Conservation (phyloP, 2,329 filamentous ascomycete species). For the Trichoderma endophyticum region DNA sequence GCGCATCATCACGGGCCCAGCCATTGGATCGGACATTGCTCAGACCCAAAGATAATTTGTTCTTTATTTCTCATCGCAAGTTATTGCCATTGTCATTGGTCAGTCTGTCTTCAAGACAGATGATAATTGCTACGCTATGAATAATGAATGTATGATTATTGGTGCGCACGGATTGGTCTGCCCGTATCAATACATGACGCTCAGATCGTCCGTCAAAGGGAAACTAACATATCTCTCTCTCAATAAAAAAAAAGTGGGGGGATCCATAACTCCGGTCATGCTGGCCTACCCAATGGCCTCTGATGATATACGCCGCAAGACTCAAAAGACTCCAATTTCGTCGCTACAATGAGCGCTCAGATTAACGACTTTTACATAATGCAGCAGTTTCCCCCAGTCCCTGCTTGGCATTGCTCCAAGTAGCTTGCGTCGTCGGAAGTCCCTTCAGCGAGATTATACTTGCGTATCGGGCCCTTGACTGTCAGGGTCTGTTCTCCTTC, state of each 20-base stretch:
- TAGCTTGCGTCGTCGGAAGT: constrained; percentile 74
- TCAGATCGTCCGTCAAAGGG: background rate
- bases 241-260: background rate
- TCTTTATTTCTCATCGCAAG: background rate
- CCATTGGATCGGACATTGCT: background rate
- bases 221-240: background rate
- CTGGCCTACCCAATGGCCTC: background rate
- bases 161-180: background rate
- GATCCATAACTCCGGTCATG: constrained; percentile 1
- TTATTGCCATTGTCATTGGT: background rate
- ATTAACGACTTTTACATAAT: constrained; percentile 46
- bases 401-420: constrained; percentile 62
- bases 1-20: background rate
- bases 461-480: constrained; percentile 70
- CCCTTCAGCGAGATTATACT: constrained; percentile 53
- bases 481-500: constrained; percentile 78
- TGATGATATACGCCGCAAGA: background rate
- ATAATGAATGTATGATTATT: background rate
- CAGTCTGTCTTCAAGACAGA: background rate
- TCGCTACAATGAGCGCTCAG: background rate
- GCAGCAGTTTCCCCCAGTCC: constrained; percentile 47
- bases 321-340: background rate
- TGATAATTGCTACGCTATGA: background rate
- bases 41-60: background rate
- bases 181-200: background rate